Evolutionary conservation across 805 yeast species (phyloP), one percentile per base, ranked within the genome.

Genomic region (Candida adriatica): DNA sequence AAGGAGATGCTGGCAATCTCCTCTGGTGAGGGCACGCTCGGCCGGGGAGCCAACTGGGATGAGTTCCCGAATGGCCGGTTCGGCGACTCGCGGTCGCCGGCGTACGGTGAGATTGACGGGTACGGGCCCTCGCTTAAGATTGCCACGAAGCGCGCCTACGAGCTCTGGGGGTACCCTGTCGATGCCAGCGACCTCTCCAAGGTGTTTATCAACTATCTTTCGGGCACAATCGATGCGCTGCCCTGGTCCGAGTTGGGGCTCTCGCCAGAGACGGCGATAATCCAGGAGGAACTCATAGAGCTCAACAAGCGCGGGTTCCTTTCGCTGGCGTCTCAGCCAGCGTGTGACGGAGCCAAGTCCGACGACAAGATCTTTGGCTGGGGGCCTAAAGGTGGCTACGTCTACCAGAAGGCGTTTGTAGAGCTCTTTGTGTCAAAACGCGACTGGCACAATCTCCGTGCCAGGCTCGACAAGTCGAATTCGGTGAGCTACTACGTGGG

Each of bases 21-120:
- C 26, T 70, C 81, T 11, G 95, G 95, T 25, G 77, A 80, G 43
- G 95, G 95, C 24, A 72, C 79, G 2, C 51, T 85, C 17, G 95
- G 95, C 21, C 75, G 84, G 48, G 92, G 84, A 55, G 95, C 94
- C 4, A 83, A 88, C 1, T 88, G 97, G 97, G 97, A 88, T 63
- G 97, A 88, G 51, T 88, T 85, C 58, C 92, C 96, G 17, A 86
- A 88, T 58, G 95, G 96, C 53, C 71, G 97, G 61, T 86, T 85
- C 56, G 94, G 96, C 61, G 95, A 87, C 59, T 83, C 95, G 0
- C 68, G 92, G 48, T 85, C 95, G 20, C 96, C 96, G 13, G 97
- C 97, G 1, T 90, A 83, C 58, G 98, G 97, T 64, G 96, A 90
- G 60, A 85, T 90, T 47, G 96, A 88, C 55, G 97, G 97, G 18